Base-by-base conservation (phyloP, 345 rosid genomes). In the Rubroshorea leprosula region DNA sequence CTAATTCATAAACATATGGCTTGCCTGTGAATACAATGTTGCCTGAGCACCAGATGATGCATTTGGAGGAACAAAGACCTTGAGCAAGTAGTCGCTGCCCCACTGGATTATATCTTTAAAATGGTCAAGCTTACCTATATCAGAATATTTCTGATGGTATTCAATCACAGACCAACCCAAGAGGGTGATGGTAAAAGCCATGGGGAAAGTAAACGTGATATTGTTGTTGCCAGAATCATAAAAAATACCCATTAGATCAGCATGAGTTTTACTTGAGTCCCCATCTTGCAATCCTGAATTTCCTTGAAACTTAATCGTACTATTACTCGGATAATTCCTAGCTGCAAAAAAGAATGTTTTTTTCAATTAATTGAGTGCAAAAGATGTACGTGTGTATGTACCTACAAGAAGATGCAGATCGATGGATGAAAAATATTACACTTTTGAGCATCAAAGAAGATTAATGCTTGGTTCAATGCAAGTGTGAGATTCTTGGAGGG, bases 121-220 rank as follows among this genome's bases (percentile, higher is more conserved):
- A 70, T 84, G 91, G 35, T 72, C 79, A 56, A 84, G 76, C 75
- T 84, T 82, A 13, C 76, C 79, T 13, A 77, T 70, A 49, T 65
- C 72, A 1, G 63, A 76, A 59, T 77, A 84, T 55, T 79, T 84
- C 13, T 70, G 64, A 50, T 80, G 80, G 54, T 84, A 84, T 57
- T 84, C 83, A 3, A 82, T 76, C 53, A 82, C 82, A 13, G 73
- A 75, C 91, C 85, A 84, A 55, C 91, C 82, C 77, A 84, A 66
- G 26, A 82, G 63, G 13, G 87, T 79, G 24, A 84, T 44, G 0
- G 83, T 57, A 61, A 77, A 84, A 49, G 91, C 82, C 16, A 80
- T 68, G 13, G 87, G 74, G 73, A 82, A 85, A 58, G 76, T 82
- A 62, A 85, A 78, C 70, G 82, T 84, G 5, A 74, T n/a, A n/a